These are phyloP conservation scores for Geoglossum glabrum DNA, from an alignment of 495 filamentous ascomycete genomes.

Conservation along the genomic window DNA sequence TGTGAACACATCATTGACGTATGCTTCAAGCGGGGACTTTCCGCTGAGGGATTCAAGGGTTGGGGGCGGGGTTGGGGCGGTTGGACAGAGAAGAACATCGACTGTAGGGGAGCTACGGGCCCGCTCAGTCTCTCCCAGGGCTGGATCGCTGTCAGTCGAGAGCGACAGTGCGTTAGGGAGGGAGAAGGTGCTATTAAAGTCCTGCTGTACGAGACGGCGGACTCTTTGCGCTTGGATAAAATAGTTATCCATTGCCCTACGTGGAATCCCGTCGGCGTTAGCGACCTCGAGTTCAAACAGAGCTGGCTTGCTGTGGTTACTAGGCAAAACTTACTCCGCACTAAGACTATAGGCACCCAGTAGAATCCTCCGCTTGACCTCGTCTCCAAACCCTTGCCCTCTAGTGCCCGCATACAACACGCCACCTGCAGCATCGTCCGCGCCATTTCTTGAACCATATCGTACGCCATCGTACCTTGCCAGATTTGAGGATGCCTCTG, in stretches of 20 bases:
- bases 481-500: slow-evolving; percentile 93
- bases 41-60: slow-evolving; percentile 25
- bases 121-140: slow-evolving; percentile 24
- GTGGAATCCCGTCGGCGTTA: not conserved
- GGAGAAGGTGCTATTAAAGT: slow-evolving; percentile 65
- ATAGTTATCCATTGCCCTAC: slow-evolving; percentile 82
- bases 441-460: slow-evolving; percentile 42
- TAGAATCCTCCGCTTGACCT: slow-evolving; percentile 71
- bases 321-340: slow-evolving; percentile 21
- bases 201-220: slow-evolving; percentile 59
- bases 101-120: slow-evolving; percentile 35
- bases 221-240: slow-evolving; percentile 86
- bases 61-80: slow-evolving; percentile 61
- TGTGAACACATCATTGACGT: slow-evolving; percentile 87
- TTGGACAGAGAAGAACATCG: slow-evolving; percentile 77
- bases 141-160: slow-evolving; percentile 14
- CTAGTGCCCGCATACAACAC: slow-evolving; percentile 61
- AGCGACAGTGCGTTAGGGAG: slow-evolving; percentile 40
- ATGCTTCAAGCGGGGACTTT: slow-evolving; percentile 33
- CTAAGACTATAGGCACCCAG: slow-evolving; percentile 82
- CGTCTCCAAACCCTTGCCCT: slow-evolving; percentile 52
- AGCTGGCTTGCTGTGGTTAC: not conserved
- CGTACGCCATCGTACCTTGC: slow-evolving; percentile 92
- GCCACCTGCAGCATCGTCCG: slow-evolving; percentile 16
- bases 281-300: not conserved